A percentile compares a stretch with the other conserved stretches of the same genome.
phyloP scores from a whole-genome alignment of 2,329 filamentous ascomycete genomes.

The Penicillium sp. region DNA sequence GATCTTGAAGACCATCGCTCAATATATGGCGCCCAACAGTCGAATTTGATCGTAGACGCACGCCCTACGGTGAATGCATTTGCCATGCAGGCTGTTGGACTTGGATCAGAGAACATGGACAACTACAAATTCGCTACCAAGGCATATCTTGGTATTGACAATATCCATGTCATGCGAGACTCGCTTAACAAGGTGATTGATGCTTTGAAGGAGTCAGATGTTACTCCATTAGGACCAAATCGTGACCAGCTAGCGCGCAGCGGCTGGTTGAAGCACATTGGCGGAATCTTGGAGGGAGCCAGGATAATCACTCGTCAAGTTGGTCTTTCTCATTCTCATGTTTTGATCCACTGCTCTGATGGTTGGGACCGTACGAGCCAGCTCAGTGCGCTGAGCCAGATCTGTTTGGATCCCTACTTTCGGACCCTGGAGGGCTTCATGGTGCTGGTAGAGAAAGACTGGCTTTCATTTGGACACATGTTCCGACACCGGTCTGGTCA shows the following conservation, averaged over 20 bases:
- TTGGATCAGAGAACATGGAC: slow-evolving; percentile 96
- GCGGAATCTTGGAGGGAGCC: slow-evolving; percentile 77
- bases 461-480: slow-evolving; percentile 97
- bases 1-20: slow-evolving; percentile 62
- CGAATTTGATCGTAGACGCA: slow-evolving; percentile 93
- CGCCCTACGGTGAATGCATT: slow-evolving; percentile 90
- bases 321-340: slow-evolving; percentile 88
- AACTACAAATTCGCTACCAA: slow-evolving; percentile 91
- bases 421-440: slow-evolving; percentile 93
- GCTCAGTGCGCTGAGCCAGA: slow-evolving; percentile 82
- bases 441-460: slow-evolving; percentile 92
- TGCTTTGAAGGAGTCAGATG: slow-evolving; percentile 86
- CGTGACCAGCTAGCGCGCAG: slow-evolving; percentile 78
- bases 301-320: slow-evolving; percentile 82
- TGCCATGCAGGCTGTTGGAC: slow-evolving; percentile 88
- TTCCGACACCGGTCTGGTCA: slow-evolving; percentile 90
- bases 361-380: slow-evolving; percentile 98
- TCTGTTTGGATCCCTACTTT: slow-evolving; percentile 94
- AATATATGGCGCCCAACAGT: slow-evolving; percentile 88
- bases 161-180: slow-evolving; percentile 96
- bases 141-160: slow-evolving; percentile 91
- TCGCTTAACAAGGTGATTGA: slow-evolving; percentile 86
- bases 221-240: slow-evolving; percentile 78
- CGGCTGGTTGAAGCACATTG: slow-evolving; percentile 87
- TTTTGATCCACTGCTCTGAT: slow-evolving; percentile 95